These are phyloP conservation scores for Nematocida sp. DNA, from an alignment of 371 early-diverging fungal genomes.

Conservation along the genomic window DNA sequence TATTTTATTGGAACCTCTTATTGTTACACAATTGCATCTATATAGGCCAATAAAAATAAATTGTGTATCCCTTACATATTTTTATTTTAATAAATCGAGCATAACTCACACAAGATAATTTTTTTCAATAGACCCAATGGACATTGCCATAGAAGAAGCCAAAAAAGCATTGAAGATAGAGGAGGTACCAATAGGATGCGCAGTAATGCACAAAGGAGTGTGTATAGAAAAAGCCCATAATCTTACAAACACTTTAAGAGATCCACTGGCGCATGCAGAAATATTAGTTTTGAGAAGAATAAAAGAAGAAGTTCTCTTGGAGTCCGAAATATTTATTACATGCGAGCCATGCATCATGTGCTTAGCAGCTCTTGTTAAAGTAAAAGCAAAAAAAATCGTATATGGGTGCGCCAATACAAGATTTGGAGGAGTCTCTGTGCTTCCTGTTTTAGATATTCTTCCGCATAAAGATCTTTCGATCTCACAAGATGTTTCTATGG, in stretches of 20 bases:
- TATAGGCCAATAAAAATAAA: too few species aligned
- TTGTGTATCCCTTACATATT: too few species aligned
- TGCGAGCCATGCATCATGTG: slow-evolving; percentile 99
- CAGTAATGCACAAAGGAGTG: slow-evolving; percentile 77
- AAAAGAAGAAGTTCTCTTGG: slow-evolving; percentile 74
- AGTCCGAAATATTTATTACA: slow-evolving; percentile 77
- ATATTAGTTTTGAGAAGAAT: slow-evolving; percentile 70
- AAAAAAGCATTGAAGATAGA: slow-evolving; percentile 74
- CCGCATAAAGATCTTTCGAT: background rate
- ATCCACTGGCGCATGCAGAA: slow-evolving; percentile 60
- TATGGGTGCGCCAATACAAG: slow-evolving; percentile 64
- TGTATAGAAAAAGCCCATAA: slow-evolving; percentile 77
- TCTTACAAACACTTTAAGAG: slow-evolving; percentile 71
- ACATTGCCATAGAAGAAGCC: slow-evolving; percentile 68
- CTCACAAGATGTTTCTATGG: background rate
- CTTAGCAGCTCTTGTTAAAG: slow-evolving; percentile 72
- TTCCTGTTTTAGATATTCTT: background rate
- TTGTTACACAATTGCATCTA: too few species aligned
- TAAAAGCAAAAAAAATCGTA: slow-evolving; percentile 40
- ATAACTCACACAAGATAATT: too few species aligned
- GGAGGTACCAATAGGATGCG: slow-evolving; percentile 98
- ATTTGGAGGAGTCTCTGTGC: slow-evolving; percentile 63
- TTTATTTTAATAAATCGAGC: too few species aligned
- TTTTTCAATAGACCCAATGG: too few species aligned
- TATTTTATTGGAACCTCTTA: too few species aligned